These are phyloP conservation scores for Ambrosiella beaveri DNA, from an alignment of 2,329 filamentous ascomycete genomes.

Conservation along the genomic window DNA sequence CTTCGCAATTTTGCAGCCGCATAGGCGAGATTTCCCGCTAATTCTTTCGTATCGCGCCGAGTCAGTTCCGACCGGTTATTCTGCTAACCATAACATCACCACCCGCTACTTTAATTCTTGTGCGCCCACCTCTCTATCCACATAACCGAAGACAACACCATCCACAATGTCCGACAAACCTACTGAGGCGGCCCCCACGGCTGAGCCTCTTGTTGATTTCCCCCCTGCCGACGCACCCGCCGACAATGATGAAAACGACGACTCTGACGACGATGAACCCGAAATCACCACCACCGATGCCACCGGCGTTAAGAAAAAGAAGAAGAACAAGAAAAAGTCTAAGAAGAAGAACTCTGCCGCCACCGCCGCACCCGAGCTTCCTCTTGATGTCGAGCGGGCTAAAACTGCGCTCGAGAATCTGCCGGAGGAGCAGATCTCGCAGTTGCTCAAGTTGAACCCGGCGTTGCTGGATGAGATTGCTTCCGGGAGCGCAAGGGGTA, in stretches of 20 bases:
- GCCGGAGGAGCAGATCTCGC: constrained; percentile 39
- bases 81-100: no score
- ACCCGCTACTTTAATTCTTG: no score
- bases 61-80: no score
- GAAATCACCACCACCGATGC: constrained; percentile 23
- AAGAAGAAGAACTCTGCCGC: constrained; percentile 49
- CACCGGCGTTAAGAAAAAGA: constrained; percentile 16
- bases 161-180: constrained; percentile 10
- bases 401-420: constrained; percentile 37
- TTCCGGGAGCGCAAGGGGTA: constrained; percentile 21
- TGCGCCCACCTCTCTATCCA: neutral
- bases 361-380: constrained; percentile 26
- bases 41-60: neutral
- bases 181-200: constrained; percentile 2
- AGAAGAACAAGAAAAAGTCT: constrained; percentile 39
- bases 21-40: neutral
- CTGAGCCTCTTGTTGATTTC: neutral
- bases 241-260: constrained; percentile 20
- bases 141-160: neutral
- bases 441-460: constrained; percentile 58
- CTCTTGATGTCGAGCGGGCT: constrained; percentile 23
- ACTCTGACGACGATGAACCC: constrained; percentile 22
- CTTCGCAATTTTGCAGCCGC: no score
- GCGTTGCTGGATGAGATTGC: constrained; percentile 44
- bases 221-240: constrained; percentile 19